Base-by-base conservation (phyloP, 1,139 yeast species). In the Geotrichum candidum region DNA sequence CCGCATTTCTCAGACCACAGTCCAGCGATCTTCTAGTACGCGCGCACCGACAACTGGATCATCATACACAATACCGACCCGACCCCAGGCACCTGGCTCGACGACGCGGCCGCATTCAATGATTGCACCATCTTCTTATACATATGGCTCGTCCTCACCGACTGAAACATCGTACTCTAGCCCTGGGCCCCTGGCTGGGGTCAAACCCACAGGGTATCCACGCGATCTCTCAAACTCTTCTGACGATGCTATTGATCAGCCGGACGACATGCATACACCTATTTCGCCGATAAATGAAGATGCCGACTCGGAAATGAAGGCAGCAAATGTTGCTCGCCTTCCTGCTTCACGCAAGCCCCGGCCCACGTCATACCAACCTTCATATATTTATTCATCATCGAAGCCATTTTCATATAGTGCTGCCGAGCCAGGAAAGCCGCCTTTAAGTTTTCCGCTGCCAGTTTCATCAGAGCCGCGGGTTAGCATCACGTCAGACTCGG, bases 301-400 rank as follows among this genome's bases (percentile, higher is more conserved):
- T 15, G 53, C 60, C 48, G 33, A 58, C 55, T 27, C 58, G 18
- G 18, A 18, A 33, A 9, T 33, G 13, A 54, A 54, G 54, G 45
- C 57, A 22, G 53, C 64, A 4, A 60, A 59, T 29, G 51, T 63
- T 18, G 59, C 63, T 27, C 65, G 72, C 48, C 45, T 74, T 27
- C 68, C 67, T 15, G 69, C 73, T 33, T 63, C 72, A 61, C 57
- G 74, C 62, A 75, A 74, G 64, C 78, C 77, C 13, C 70, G 78
- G 9, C 78, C 78, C 7, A 73, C 76, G 25, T 74, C 77, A 1
- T 75, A 69, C 68, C 78, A 75, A 68, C 75, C 38, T 9, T 33
- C 74, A 23, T 38, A 38, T 38, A 38, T 11, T 11, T 33, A 33
- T 11, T 33, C 11, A 11, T 33, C 38, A 33, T 33, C 18, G 11